These are phyloP conservation scores for Nakazawaea pomicola DNA, from an alignment of 805 yeast genomes.

Conservation along the genomic window DNA sequence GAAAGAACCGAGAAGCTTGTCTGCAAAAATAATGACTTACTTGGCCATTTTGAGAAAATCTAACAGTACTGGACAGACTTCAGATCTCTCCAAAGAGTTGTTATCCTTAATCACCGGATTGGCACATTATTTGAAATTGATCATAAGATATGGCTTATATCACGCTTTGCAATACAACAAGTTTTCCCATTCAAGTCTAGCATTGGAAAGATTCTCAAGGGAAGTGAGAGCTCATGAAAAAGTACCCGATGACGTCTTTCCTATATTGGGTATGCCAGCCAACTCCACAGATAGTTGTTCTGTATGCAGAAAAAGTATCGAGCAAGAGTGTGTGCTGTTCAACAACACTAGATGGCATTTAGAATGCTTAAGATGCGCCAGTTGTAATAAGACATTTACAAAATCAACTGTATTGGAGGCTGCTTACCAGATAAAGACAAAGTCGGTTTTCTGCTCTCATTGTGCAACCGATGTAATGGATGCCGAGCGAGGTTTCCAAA, in stretches of 20 bases:
- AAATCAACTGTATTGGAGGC: slow-evolving; percentile 38
- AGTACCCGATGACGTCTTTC: slow-evolving; percentile 32
- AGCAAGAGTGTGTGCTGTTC: slow-evolving; percentile 69
- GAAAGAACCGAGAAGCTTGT: slow-evolving; percentile 76
- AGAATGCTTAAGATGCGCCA: slow-evolving; percentile 63
- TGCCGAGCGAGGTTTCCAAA: slow-evolving; percentile 48
- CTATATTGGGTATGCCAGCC: slow-evolving; percentile 41
- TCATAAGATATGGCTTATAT: slow-evolving; percentile 75
- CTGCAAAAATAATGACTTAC: slow-evolving; percentile 87
- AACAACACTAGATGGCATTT: slow-evolving; percentile 76
- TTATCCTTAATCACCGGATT: slow-evolving; percentile 82
- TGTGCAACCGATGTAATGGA: slow-evolving; percentile 54
- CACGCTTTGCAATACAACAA: slow-evolving; percentile 70
- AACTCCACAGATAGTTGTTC: slow-evolving; percentile 75
- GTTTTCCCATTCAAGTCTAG: slow-evolving; percentile 48
- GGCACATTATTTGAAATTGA: slow-evolving; percentile 86
- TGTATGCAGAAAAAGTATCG: slow-evolving; percentile 70
- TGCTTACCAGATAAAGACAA: slow-evolving; percentile 33
- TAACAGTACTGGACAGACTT: slow-evolving; percentile 23
- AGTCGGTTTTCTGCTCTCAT: slow-evolving; percentile 49
- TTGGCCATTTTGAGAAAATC: slow-evolving; percentile 75
- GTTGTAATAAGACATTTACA: slow-evolving; percentile 43
- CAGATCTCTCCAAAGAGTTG: slow-evolving; percentile 52
- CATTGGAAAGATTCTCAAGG: slow-evolving; percentile 58
- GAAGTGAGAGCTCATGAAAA: slow-evolving; percentile 44